Base-by-base conservation (phyloP, 129 eudicot genomes). In the Chrysanthemum seticuspe region DNA sequence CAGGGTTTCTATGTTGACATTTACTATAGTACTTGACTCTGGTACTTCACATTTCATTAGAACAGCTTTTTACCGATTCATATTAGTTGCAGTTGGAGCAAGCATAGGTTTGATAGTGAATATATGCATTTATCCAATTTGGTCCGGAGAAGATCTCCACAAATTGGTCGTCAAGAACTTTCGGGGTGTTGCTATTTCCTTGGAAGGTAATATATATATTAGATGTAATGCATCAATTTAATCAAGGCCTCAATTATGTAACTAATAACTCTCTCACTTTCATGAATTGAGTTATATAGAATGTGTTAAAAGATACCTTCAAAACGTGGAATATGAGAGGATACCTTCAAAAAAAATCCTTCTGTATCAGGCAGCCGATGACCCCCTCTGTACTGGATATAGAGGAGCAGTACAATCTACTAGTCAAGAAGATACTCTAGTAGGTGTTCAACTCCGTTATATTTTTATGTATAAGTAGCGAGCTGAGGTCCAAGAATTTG, bases 61-160 rank as follows among this genome's bases (percentile, higher is more conserved):
- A 53, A 84, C 95, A 10, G 96, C 98, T 10, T 74, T 84, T 74
- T 83, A 84, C 65, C 82, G 96, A 69, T 66, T 89, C 70, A 76
- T 92, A 52, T 83, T 92, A n/a, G 86, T 92, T 72, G 88, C 60
- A 15, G 80, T 89, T 63, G 95, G 98, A 27, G 91, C 95, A 7
- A 63, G 68, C 62, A 68, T 89, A 69, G 82, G 89, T 79, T 81
- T 87, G 82, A 3, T 89, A n/a, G 83, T 92, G 29, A 92, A 92
- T 76, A 63, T 87, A 27, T 89, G 95, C 57, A 54, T 92, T 52
- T 89, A 75, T 68, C 98, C 98, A 54, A 85, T 89, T 68, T 92
- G 98, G 96, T 78, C 98, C 2, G 98, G 98, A 6, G 95, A 89
- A 74, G 98, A 92, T 77, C 67, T 92, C 80, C 98, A 92, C 64